Conservation (phyloP, 768 basidiomycete genomes). For the Nidularia sp. region DNA sequence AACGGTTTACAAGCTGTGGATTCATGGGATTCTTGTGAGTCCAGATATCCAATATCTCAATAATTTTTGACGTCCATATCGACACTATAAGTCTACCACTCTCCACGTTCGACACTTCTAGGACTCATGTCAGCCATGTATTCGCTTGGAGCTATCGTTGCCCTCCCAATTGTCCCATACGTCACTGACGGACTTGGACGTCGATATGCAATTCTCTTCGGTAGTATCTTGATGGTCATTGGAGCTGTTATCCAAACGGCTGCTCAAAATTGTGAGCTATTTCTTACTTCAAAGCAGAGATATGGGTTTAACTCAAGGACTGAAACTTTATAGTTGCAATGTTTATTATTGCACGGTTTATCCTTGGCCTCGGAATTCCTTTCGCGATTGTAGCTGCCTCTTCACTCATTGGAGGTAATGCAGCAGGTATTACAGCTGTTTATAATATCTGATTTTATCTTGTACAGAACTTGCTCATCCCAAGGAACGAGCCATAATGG, state of each 20-base stretch:
- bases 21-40: conserved; percentile 51
- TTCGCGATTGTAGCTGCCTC: conserved; percentile 65
- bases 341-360: conserved; percentile 53
- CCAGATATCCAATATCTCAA: too few species aligned
- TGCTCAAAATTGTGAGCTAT: conserved; percentile 42
- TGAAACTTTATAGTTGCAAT: conserved; percentile 50
- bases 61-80: too few species aligned
- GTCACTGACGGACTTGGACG: conserved; percentile 51
- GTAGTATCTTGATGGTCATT: conserved; percentile 45
- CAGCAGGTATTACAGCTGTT: not conserved
- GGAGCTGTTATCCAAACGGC: conserved; percentile 43
- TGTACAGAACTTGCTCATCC: conserved; percentile 58
- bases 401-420: conserved; percentile 51
- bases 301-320: too few species aligned
- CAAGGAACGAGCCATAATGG: conserved; percentile 63
- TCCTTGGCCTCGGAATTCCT: conserved; percentile 56
- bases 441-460: not conserved
- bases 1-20: conserved; percentile 58
- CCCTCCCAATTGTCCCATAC: conserved; percentile 48
- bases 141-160: conserved; percentile 53
- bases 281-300: too few species aligned
- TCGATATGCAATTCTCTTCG: conserved; percentile 44
- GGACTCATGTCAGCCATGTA: conserved; percentile 59
- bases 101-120: conserved; percentile 48
- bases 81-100: conserved; percentile 46